Percentiles rank a stretch among this genome's conserved stretches.
Evolutionary conservation across 1,284 basidiomycete species (phyloP).

Genomic region (Kwoniella shivajii): DNA sequence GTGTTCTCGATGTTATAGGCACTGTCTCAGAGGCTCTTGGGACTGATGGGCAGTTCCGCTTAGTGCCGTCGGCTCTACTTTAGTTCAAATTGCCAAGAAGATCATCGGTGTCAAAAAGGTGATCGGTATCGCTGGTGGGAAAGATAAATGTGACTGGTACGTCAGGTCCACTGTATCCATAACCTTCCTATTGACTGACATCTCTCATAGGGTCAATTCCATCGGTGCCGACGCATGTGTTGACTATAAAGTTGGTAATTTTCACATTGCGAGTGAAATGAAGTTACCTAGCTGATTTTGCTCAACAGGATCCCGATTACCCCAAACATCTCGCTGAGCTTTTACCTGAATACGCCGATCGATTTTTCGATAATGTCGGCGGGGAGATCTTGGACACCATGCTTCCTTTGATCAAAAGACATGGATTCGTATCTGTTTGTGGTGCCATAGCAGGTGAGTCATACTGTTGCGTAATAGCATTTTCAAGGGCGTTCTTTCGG

Average conservation of each 20-base stretch:
- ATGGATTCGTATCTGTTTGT: not conserved
- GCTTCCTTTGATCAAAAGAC: not conserved
- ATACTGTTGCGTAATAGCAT: not conserved
- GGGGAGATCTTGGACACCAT: conserved; percentile 3
- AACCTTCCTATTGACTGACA: not conserved
- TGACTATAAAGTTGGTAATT: not conserved
- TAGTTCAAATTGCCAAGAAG: conserved; percentile 2
- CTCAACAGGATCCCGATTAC: not conserved
- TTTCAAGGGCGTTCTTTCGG: too few species aligned
- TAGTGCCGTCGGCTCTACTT: conserved; percentile 2
- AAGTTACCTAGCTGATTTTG: not conserved
- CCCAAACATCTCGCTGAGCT: not conserved
- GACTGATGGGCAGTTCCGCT: not conserved
- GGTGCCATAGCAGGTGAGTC: not conserved
- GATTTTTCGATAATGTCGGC: conserved; percentile 6
- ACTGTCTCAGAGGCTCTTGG: not conserved
- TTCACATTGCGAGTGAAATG: not conserved
- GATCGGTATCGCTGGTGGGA: conserved; percentile 2
- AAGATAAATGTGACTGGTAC: conserved; percentile 2
- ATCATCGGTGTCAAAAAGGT: not conserved
- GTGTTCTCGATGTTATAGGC: not conserved
- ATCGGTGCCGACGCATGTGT: conserved; percentile 3
- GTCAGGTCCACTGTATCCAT: not conserved
- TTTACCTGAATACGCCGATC: conserved; percentile 1
- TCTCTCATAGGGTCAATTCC: not conserved